phyloP scores from a whole-genome alignment of 2,329 filamentous ascomycete genomes.

The Exserohilum rostratum region DNA sequence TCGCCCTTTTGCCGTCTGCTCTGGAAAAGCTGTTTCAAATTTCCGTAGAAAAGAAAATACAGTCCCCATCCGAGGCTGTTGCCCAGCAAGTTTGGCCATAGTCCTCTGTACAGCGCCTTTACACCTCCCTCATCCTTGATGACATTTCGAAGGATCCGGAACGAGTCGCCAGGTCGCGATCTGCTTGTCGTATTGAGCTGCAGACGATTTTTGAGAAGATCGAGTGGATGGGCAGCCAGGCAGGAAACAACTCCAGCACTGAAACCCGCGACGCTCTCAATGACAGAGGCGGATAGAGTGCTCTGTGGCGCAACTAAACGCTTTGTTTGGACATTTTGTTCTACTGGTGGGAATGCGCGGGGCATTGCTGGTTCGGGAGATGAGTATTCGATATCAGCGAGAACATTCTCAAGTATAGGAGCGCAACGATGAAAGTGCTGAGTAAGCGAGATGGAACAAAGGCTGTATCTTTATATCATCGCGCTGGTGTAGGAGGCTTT shows the following conservation, averaged over 20 bases:
- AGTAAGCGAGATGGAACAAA: background rate
- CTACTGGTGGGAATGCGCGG: constrained; percentile 57
- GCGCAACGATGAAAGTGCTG: constrained; percentile 1
- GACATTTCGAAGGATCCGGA: constrained; percentile 60
- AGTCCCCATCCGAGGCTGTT: constrained; percentile 90
- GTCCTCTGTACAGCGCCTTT: constrained; percentile 81
- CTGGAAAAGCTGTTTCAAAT: constrained; percentile 62
- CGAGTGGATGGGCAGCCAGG: constrained; percentile 86
- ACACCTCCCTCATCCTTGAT: constrained; percentile 62
- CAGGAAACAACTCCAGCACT: constrained; percentile 87
- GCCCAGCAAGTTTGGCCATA: constrained; percentile 88
- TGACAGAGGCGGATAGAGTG: constrained; percentile 67
- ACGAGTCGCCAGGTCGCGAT: constrained; percentile 59
- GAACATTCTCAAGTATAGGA: constrained; percentile 28
- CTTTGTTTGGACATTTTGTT: constrained; percentile 43
- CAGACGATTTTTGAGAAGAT: constrained; percentile 94
- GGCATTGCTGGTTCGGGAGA: constrained; percentile 49
- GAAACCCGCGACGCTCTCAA: constrained; percentile 90
- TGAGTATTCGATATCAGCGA: constrained; percentile 12
- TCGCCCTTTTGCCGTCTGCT: constrained; percentile 47
- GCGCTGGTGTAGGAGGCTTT: background rate
- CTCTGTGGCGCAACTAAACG: constrained; percentile 35
- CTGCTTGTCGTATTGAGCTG: constrained; percentile 62
- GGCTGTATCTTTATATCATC: constrained; percentile 10
- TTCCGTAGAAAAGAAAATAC: constrained; percentile 81